phyloP scores from a whole-genome alignment of 768 basidiomycete species.

The Crassisporium funariophilum region DNA sequence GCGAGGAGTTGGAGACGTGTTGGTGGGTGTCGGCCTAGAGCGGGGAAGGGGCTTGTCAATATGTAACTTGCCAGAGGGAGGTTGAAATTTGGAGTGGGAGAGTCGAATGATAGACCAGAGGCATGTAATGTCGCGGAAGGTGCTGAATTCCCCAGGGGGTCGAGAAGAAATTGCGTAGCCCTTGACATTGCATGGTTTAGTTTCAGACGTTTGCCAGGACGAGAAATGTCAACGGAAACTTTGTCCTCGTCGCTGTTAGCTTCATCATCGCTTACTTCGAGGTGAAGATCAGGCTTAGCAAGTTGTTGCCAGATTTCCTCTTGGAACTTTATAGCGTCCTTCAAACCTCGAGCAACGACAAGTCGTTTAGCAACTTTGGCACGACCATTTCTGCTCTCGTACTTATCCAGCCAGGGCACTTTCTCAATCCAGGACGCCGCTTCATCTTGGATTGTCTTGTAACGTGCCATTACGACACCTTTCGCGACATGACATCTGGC shows the following conservation, averaged over 20 bases:
- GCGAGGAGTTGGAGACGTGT: constrained; percentile 70
- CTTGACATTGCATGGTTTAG: constrained; percentile 37
- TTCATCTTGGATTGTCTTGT: constrained; percentile 64
- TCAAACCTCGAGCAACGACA: constrained; percentile 66
- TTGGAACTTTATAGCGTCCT: constrained; percentile 70
- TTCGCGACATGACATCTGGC: constrained; percentile 50
- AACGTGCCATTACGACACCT: constrained; percentile 65
- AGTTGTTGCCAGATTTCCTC: constrained; percentile 58
- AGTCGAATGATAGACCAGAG: constrained; percentile 9
- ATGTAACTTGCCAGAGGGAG: constrained; percentile 53
- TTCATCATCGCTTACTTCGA: constrained; percentile 40
- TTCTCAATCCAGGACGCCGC: constrained; percentile 59
- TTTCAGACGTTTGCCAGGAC: constrained; percentile 30
- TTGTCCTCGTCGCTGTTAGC: constrained; percentile 8
- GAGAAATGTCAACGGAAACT: background rate
- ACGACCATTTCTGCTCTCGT: constrained; percentile 49
- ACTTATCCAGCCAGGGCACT: constrained; percentile 76
- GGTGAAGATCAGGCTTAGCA: constrained; percentile 37
- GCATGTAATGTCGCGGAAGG: constrained; percentile 5
- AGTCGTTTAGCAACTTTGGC: constrained; percentile 65
- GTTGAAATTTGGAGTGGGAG: constrained; percentile 12
- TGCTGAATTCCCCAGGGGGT: constrained; percentile 49
- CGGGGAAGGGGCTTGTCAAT: constrained; percentile 44
- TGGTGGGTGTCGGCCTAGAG: constrained; percentile 38
- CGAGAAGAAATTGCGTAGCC: constrained; percentile 57